Evolutionary conservation across 1,284 basidiomycete genomes (phyloP).

Genomic region (Melampsora medusae): DNA sequence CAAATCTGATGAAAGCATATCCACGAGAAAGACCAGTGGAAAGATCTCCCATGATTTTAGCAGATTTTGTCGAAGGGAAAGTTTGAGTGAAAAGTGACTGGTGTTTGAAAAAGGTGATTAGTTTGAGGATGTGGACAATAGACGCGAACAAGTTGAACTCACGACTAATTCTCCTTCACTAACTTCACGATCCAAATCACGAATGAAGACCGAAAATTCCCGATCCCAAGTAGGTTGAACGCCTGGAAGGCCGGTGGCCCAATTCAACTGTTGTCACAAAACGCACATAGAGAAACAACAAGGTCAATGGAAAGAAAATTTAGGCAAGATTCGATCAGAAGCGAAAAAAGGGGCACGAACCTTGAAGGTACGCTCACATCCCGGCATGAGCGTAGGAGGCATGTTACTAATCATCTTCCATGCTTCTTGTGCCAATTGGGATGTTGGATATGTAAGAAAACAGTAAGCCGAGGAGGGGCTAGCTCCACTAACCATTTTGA

Average conservation of each 20-base stretch:
- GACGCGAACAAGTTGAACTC: constrained; percentile 1
- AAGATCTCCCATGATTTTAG: constrained; percentile 87
- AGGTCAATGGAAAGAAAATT: constrained; percentile 72
- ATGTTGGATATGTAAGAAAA: constrained; percentile 75
- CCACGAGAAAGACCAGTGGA: constrained; percentile 81
- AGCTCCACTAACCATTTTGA: constrained; percentile 59
- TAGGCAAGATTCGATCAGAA: constrained; percentile 49
- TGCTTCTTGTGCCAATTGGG: constrained; percentile 68
- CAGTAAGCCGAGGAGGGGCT: constrained; percentile 75
- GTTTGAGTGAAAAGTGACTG: constrained; percentile 66
- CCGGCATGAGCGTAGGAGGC: constrained; percentile 64
- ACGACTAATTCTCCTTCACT: constrained; percentile 79
- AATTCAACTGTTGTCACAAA: constrained; percentile 72
- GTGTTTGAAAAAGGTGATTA: constrained; percentile 53
- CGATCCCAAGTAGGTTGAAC: constrained; percentile 58
- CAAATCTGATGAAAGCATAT: constrained; percentile 85
- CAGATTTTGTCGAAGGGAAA: constrained; percentile 83
- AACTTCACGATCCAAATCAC: constrained; percentile 81
- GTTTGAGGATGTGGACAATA: background rate
- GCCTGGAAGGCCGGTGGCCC: constrained; percentile 65
- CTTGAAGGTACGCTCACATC: constrained; percentile 52
- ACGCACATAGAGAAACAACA: constrained; percentile 67
- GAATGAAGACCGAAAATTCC: constrained; percentile 86
- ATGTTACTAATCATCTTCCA: constrained; percentile 54
- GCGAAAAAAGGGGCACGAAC: constrained; percentile 36